Conservation (phyloP, 2,329 filamentous ascomycete genomes). For the Monosporascus cannonballus region DNA sequence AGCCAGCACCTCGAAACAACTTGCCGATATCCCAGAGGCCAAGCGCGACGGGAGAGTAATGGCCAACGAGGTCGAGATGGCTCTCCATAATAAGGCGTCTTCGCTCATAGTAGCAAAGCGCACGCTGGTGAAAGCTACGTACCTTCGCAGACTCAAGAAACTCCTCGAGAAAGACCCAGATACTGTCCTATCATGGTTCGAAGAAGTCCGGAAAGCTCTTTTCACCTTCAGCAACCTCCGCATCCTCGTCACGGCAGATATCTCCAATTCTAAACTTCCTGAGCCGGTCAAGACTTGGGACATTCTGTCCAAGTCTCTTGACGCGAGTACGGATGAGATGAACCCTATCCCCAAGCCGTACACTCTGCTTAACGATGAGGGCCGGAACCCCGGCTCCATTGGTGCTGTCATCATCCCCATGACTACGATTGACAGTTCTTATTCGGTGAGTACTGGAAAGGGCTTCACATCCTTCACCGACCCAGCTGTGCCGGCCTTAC, state of each 20-base stretch:
- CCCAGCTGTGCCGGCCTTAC: conserved; percentile 71
- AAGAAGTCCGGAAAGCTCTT: conserved; percentile 67
- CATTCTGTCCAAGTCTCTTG: conserved; percentile 47
- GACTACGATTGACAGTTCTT: conserved; percentile 88
- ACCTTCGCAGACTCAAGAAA: conserved; percentile 79
- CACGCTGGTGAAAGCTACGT: conserved; percentile 79
- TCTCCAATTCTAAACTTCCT: conserved; percentile 57
- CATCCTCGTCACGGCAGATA: conserved; percentile 74
- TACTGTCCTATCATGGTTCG: conserved; percentile 69
- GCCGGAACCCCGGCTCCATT: conserved; percentile 66
- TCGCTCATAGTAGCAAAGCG: conserved; percentile 73
- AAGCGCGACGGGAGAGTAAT: conserved; percentile 78
- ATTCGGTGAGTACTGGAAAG: conserved; percentile 66
- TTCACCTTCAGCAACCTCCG: conserved; percentile 84
- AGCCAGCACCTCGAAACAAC: conserved; percentile 67
- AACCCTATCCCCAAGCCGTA: conserved; percentile 65
- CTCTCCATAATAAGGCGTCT: conserved; percentile 72
- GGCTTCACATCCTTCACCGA: conserved; percentile 73
- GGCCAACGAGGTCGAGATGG: conserved; percentile 61
- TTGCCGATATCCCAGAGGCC: conserved; percentile 85
- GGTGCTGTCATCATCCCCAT: conserved; percentile 80
- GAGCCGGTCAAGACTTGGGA: conserved; percentile 79
- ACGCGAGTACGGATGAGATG: conserved; percentile 44
- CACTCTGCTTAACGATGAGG: conserved; percentile 68
- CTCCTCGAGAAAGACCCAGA: conserved; percentile 72